Conservation (phyloP, 306 rosid genomes). For the Corylus heterophylla region DNA sequence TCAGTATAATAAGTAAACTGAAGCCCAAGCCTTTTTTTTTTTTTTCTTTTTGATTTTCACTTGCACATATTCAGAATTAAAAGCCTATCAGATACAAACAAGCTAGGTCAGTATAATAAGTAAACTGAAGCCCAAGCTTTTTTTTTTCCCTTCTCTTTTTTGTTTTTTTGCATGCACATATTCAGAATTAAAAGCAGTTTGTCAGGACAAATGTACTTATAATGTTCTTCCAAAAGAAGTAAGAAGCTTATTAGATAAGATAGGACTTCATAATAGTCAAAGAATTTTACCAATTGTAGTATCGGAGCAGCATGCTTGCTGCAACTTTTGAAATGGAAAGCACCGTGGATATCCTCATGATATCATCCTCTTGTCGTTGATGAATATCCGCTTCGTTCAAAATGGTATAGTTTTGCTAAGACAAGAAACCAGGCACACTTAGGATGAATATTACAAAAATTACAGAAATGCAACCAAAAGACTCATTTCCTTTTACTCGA, state of each 20-base stretch:
- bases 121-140: background rate
- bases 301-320: slow-evolving; percentile 62
- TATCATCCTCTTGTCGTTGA: slow-evolving; percentile 63
- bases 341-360: slow-evolving; percentile 54
- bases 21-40: too few relatives aligned
- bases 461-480: background rate
- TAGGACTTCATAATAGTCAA: background rate
- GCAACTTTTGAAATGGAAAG: slow-evolving; percentile 56
- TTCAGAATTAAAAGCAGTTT: background rate
- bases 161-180: background rate
- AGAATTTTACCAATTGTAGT: slow-evolving; percentile 54
- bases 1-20: background rate
- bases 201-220: background rate
- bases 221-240: background rate
- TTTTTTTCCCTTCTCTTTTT: background rate
- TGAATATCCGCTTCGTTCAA: slow-evolving; percentile 58
- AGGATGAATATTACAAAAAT: background rate
- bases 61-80: background rate
- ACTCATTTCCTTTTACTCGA: background rate
- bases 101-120: background rate
- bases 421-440: slow-evolving; percentile 12
- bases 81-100: background rate
- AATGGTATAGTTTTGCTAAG: slow-evolving; percentile 57
- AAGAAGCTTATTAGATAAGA: background rate
- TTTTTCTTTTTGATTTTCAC: background rate